Evolutionary conservation across 345 rosid species (phyloP).

Genomic region (Salix caprea): DNA sequence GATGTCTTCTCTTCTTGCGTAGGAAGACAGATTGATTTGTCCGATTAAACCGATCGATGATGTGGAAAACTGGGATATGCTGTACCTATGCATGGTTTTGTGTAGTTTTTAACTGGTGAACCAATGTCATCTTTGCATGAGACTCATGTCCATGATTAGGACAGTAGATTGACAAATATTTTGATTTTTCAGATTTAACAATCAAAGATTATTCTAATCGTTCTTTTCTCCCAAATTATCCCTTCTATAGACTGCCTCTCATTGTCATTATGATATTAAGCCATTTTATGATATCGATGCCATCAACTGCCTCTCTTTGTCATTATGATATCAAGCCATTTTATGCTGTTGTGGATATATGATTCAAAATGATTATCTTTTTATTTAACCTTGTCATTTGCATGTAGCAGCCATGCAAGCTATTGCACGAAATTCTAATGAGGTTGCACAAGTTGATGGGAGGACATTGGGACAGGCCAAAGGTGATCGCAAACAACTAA

Average conservation of each 20-base stretch:
- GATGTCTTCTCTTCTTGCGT: not conserved
- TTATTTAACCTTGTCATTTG: conserved; percentile 6
- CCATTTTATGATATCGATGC: not conserved
- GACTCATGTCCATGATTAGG: not conserved
- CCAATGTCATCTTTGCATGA: not conserved
- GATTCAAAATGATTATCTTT: conserved; percentile 3
- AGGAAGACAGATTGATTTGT: not conserved
- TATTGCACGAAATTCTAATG: conserved; percentile 34
- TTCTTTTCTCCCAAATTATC: not conserved
- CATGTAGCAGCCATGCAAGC: conserved; percentile 41
- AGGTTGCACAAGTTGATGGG: conserved; percentile 35
- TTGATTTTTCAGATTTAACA: not conserved
- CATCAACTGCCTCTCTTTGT: not conserved
- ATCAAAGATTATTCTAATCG: not conserved
- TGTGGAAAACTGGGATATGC: not conserved
- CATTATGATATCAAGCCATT: not conserved
- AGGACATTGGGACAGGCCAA: conserved; percentile 40
- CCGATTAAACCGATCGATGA: not conserved
- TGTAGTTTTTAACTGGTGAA: not conserved
- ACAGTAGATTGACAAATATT: not conserved
- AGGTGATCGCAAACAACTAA: conserved; percentile 67
- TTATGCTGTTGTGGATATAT: not conserved
- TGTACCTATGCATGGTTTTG: not conserved
- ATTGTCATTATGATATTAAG: not conserved
- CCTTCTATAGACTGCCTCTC: not conserved